Evolutionary conservation across 352 stramenopile genomes (phyloP), one percentile per base, ranked within the genome.

Genomic region (Phytophthora macrochlamydospora): DNA sequence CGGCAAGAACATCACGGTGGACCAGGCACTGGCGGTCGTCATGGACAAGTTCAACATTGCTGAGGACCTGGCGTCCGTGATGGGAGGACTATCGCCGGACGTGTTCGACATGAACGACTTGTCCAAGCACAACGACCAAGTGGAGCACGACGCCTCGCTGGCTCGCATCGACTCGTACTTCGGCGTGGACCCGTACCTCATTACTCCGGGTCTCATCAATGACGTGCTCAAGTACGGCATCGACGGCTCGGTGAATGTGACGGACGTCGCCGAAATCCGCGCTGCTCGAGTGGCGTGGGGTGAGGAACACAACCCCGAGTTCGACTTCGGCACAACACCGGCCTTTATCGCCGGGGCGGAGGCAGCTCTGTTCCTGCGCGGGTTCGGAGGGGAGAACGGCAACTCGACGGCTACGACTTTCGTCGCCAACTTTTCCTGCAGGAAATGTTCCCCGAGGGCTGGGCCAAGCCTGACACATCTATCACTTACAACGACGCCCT

Each of bases 21-120:
- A 56, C 24, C 33, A 52, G n/a, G 56, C 62, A 8, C 11, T 85
- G 14, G 35, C 72, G 0, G 73, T 68, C 5, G 52, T 85, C 45
- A 69, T 76, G 59, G 56, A 70, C 31, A 58, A 71, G 29, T 82
- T 74, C 67, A 81, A 82, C 56, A 57, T 80, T 28, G 73, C 62
- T 24, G 49, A 69, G 29, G 66, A 73, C 38, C 45, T 70, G 50
- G 60, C 63, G 1, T 18, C 66, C 2, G 55, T 67, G n/a, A 66
- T 70, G 49, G 55, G 55, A 14, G 50, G 42, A 14, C 29, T 73
- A 18, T 62, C 66, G 32, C 61, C 61, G 18, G 40, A 68, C 18
- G 7, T 66, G 14, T 70, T 73, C 56, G 66, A 66, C 45, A 31
- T 70, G 44, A 69, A 73, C 56, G 51, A 73, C 45, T 38, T 73